Conservation (phyloP, 305 asterid species). For the Solanum hybrid region DNA sequence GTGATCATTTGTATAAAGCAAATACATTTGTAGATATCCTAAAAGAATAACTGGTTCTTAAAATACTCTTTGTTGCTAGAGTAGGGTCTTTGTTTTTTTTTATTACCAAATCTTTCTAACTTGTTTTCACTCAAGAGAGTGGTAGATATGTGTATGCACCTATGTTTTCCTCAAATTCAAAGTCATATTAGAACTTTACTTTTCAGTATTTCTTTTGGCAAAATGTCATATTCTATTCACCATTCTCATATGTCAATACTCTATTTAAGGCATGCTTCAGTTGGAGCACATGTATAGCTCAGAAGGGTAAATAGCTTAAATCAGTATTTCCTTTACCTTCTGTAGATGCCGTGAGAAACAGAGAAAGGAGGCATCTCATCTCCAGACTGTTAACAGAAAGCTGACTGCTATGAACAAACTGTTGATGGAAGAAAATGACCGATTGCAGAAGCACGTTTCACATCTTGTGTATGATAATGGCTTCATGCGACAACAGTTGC, state of each 20-base stretch:
- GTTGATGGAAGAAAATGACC: slow-evolving; percentile 98
- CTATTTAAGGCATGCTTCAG: not conserved
- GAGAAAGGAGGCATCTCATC: slow-evolving; percentile 86
- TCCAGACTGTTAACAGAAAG: slow-evolving; percentile 81
- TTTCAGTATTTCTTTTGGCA: not conserved
- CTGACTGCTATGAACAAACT: slow-evolving; percentile 90
- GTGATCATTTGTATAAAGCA: not conserved
- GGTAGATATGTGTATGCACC: not conserved
- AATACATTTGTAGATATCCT: not conserved
- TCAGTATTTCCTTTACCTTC: not conserved
- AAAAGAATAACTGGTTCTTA: not conserved
- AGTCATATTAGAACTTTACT: not conserved
- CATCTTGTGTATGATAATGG: slow-evolving; percentile 92
- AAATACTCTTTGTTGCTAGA: not conserved
- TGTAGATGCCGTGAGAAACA: slow-evolving; percentile 91
- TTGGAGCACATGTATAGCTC: not conserved
- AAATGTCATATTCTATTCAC: not conserved
- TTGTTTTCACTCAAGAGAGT: not conserved
- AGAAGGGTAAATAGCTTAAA: not conserved
- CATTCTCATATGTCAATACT: not conserved
- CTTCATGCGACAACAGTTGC: slow-evolving; percentile 63
- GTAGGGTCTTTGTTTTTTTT: not conserved
- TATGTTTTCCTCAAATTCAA: not conserved
- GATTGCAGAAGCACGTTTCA: slow-evolving; percentile 88
- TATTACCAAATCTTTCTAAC: not conserved